Evolutionary conservation across 345 rosid species (phyloP).

Genomic region (Noccaea caerulescens): DNA sequence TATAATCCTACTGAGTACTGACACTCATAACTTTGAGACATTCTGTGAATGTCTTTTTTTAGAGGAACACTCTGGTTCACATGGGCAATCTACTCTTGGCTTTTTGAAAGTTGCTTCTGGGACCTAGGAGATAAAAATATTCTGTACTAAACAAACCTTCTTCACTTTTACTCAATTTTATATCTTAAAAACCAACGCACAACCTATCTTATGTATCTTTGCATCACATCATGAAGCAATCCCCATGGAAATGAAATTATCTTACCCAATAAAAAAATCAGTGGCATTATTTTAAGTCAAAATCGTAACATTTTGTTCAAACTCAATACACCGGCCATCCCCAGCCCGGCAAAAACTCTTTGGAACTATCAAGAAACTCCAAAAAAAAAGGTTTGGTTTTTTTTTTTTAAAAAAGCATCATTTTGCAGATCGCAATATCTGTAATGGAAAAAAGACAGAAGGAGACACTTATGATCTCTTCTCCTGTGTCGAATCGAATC

Average conservation of each 20-base stretch:
- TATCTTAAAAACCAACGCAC: too few species aligned
- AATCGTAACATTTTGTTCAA: conserved; percentile 32
- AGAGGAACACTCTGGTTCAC: too few species aligned
- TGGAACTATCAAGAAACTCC: conserved; percentile 34
- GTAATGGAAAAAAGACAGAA: conserved; percentile 15
- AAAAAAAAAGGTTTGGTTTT: background rate
- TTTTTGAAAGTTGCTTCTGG: too few species aligned
- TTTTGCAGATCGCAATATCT: conserved; percentile 24
- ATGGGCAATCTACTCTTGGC: too few species aligned
- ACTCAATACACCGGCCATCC: conserved; percentile 39
- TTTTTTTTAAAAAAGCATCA: conserved; percentile 21
- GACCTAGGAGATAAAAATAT: too few species aligned
- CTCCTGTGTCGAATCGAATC: background rate
- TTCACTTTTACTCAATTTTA: too few species aligned
- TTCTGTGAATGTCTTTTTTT: too few species aligned
- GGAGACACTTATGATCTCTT: conserved; percentile 10
- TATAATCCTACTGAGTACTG: too few species aligned
- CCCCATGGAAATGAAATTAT: conserved; percentile 56
- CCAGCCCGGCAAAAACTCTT: conserved; percentile 38
- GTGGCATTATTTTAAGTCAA: conserved; percentile 41
- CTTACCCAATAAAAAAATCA: conserved; percentile 21
- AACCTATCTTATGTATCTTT: background rate
- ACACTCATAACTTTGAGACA: too few species aligned
- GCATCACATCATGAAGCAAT: conserved; percentile 47
- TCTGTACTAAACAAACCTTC: too few species aligned